These are phyloP conservation scores for Metschnikowia amazonensis DNA, from an alignment of 805 yeast genomes.

Conservation along the genomic window DNA sequence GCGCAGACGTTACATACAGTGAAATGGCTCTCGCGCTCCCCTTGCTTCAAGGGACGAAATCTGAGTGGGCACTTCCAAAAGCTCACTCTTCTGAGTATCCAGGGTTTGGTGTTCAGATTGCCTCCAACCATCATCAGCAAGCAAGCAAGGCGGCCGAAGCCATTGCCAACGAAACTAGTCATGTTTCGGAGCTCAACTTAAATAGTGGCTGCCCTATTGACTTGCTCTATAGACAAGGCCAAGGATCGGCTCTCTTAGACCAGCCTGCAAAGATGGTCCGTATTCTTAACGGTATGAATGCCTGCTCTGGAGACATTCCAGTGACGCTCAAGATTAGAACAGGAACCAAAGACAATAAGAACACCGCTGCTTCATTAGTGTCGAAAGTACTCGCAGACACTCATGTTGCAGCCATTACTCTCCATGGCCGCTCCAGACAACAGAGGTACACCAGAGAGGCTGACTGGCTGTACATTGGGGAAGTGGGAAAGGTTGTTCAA, in stretches of 20 bases:
- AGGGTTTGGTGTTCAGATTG: conserved; percentile 91
- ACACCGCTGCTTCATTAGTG: conserved; percentile 80
- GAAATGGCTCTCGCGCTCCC: conserved; percentile 95
- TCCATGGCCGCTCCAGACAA: conserved; percentile 95
- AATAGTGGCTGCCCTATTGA: conserved; percentile 99
- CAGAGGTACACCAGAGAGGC: conserved; percentile 91
- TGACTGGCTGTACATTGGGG: conserved; percentile 84
- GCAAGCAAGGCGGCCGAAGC: conserved; percentile 91
- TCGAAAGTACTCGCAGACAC: conserved; percentile 69
- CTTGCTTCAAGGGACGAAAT: conserved; percentile 79
- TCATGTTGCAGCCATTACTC: conserved; percentile 83
- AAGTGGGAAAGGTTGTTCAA: conserved; percentile 66
- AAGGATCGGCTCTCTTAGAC: conserved; percentile 90
- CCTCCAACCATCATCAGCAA: conserved; percentile 89
- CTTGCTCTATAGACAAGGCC: conserved; percentile 87
- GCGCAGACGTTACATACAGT: conserved; percentile 89
- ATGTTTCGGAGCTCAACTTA: conserved; percentile 79
- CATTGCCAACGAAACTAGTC: conserved; percentile 51
- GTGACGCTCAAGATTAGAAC: conserved; percentile 89
- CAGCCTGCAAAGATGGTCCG: conserved; percentile 78
- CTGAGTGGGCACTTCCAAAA: conserved; percentile 97
- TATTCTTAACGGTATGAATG: conserved; percentile 83
- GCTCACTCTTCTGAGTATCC: conserved; percentile 80
- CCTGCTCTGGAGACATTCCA: conserved; percentile 85
- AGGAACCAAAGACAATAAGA: conserved; percentile 81